A percentile compares a stretch with the other conserved stretches of the same genome.
phyloP scores from a whole-genome alignment of 2,329 filamentous ascomycete species.

The Penicillium sp. region DNA sequence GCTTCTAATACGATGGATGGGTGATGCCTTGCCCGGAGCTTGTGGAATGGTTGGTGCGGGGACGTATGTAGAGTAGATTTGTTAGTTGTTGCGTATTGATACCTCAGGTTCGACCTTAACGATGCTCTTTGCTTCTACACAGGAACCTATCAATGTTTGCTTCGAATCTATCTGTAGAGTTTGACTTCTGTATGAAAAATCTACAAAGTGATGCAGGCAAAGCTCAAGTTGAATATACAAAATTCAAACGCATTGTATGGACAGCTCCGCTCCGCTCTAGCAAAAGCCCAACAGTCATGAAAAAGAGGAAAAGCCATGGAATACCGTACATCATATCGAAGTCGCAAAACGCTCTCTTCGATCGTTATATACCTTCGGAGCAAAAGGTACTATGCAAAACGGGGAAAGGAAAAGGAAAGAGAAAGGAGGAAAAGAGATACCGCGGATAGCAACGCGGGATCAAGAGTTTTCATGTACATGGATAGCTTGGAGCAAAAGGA shows the following conservation, averaged over 20 bases:
- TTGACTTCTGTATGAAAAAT: no score
- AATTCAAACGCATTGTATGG: slow-evolving; percentile 11
- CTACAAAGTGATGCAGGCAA: no score
- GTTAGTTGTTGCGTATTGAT: neutral
- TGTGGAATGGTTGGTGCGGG: neutral
- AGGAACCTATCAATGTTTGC: neutral
- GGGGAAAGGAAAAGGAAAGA: neutral
- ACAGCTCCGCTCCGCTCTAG: slow-evolving; percentile 11
- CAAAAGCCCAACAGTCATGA: slow-evolving; percentile 5
- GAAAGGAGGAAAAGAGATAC: neutral
- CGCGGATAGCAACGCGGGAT: slow-evolving; percentile 5
- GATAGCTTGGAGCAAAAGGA: neutral
- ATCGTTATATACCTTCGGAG: slow-evolving; percentile 8
- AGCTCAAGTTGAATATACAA: neutral
- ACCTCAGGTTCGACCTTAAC: neutral
- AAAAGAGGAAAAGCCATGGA: neutral
- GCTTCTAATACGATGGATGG: slow-evolving; percentile 39
- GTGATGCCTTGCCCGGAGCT: slow-evolving; percentile 2
- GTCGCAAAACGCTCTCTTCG: slow-evolving; percentile 1
- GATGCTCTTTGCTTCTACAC: neutral
- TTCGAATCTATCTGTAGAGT: neutral
- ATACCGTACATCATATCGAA: slow-evolving; percentile 3
- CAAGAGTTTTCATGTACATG: neutral
- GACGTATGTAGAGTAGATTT: neutral
- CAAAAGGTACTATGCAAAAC: slow-evolving; percentile 15